Evolutionary conservation across 2,329 filamentous ascomycete species (phyloP), one percentile per base, ranked within the genome.

Genomic region (Alternaria incomplexa): DNA sequence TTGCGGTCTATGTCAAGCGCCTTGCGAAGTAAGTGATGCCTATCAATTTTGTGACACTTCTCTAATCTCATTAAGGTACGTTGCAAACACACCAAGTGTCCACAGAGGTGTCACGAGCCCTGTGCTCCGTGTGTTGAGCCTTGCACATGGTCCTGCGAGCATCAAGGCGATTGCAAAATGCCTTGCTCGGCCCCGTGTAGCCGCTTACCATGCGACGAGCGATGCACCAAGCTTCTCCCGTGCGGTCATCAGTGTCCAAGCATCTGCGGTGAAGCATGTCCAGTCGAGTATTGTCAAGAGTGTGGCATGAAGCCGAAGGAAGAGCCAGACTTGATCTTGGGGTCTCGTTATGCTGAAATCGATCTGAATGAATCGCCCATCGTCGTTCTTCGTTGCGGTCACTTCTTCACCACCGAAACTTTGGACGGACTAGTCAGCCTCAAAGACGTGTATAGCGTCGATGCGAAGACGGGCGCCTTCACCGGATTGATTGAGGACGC

Each of bases 101-200:
- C 57, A 6, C 50, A 54, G 4, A 59, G 50, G 20, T 80, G 74
- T 54, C 65, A 79, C 62, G 74, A 81, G 65, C 57, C 79, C 52
- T 77, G 77, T 23, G 66, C 72, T 1, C 74, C 75, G 4, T 82
- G 81, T 40, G 48, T 71, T 3, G 73, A 79, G 28, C 58, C 51
- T 28, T 82, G 80, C 28, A 59, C 67, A 1, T 79, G 78, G 69
- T 50, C 63, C 9, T 82, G 80, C 50, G 67, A 70, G 23, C 80
- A 82, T 56, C 64, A 70, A 51, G 69, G 68, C 28, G 9, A 53
- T 6, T 82, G 80, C 50, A 70, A 68, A 0, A 77, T 80, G 67
- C 78, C 74, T 4, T 82, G 80, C 57, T 71, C 77, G 4, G 72
- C 70, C 3, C 76, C 76, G 0, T 80, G 75, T 50, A 69, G 74